Evolutionary conservation across 2,329 filamentous ascomycete species (phyloP).

Genomic region (Calonectria naviculata): DNA sequence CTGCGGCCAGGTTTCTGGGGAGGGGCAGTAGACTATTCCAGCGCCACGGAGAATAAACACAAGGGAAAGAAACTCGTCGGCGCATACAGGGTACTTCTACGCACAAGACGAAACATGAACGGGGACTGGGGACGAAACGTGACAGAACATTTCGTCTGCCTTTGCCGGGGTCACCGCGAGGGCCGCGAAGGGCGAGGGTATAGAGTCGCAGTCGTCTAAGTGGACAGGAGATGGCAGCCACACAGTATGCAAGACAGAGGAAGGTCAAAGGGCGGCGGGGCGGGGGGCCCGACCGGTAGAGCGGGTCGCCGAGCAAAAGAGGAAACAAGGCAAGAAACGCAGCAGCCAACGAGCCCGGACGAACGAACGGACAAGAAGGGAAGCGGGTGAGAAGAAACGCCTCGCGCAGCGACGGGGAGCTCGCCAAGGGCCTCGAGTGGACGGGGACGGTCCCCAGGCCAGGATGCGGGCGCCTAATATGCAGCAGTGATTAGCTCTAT

Average conservation of each 20-base stretch:
- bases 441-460: background rate
- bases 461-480: slow-evolving; percentile 35
- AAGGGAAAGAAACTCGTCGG: background rate
- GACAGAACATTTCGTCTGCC: background rate
- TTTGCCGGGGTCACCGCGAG: background rate
- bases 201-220: background rate
- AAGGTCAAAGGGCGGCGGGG: background rate
- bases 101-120: background rate
- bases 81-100: background rate
- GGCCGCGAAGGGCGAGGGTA: background rate
- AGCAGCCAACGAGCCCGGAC: background rate
- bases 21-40: background rate
- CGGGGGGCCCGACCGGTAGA: background rate
- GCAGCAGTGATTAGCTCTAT: slow-evolving; percentile 32
- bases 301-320: background rate
- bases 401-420: background rate
- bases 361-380: background rate
- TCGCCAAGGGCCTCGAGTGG: background rate
- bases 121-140: background rate
- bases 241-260: background rate
- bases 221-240: background rate
- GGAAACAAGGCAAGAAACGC: background rate
- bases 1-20: background rate
- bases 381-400: background rate
- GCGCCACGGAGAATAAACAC: background rate